phyloP scores from a whole-genome alignment of 2,329 filamentous ascomycete genomes.

The Penicillium crustosum region DNA sequence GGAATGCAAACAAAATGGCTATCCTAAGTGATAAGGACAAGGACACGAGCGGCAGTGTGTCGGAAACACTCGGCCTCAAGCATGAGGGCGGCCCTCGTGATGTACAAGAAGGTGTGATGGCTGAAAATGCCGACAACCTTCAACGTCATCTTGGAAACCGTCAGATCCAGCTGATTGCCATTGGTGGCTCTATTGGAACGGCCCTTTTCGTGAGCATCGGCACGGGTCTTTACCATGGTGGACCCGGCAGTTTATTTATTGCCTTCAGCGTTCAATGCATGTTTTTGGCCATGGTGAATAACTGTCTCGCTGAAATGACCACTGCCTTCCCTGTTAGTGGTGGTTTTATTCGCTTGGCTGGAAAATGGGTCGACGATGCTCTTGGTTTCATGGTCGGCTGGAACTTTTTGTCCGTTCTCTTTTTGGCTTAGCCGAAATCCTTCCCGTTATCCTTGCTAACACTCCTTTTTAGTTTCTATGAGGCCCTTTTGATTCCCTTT shows the following conservation, averaged over 20 bases:
- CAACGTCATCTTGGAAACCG: slow-evolving; percentile 27
- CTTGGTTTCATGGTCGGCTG: slow-evolving; percentile 48
- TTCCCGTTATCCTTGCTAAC: slow-evolving; percentile 4
- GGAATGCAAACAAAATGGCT: slow-evolving; percentile 16
- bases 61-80: slow-evolving; percentile 16
- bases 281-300: slow-evolving; percentile 40
- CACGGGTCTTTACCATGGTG: slow-evolving; percentile 38
- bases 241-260: slow-evolving; percentile 40
- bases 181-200: slow-evolving; percentile 43
- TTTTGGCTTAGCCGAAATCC: background rate
- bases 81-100: slow-evolving; percentile 15
- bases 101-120: slow-evolving; percentile 29
- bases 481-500: slow-evolving; percentile 41
- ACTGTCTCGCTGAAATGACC: slow-evolving; percentile 48
- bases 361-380: slow-evolving; percentile 49
- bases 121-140: slow-evolving; percentile 26
- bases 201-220: slow-evolving; percentile 44
- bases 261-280: slow-evolving; percentile 35
- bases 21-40: slow-evolving; percentile 14
- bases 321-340: slow-evolving; percentile 45
- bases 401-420: slow-evolving; percentile 45
- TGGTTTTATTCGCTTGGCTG: slow-evolving; percentile 43
- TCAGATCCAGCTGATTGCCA: slow-evolving; percentile 37
- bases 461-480: slow-evolving; percentile 36
- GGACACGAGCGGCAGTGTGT: slow-evolving; percentile 9